A percentile compares a stretch with the other conserved stretches of the same genome.
Evolutionary conservation across 352 stramenopile genomes (phyloP).

Genomic region (Thraustotheca clavata): DNA sequence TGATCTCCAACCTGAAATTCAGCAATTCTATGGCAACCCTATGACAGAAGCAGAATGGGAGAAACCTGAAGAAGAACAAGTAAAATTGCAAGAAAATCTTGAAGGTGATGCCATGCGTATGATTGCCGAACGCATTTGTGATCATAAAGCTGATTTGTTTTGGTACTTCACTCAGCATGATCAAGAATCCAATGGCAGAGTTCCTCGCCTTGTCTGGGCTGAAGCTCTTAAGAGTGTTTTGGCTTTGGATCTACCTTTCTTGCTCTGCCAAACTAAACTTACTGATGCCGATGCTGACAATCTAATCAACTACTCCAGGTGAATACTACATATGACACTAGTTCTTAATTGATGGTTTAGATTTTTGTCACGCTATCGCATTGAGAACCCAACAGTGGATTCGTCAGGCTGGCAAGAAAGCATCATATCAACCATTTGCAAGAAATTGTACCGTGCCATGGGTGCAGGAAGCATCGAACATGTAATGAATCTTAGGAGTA

Average conservation of each 20-base stretch:
- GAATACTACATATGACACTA: neutral
- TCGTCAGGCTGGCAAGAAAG: conserved; percentile 84
- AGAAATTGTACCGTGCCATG: conserved; percentile 88
- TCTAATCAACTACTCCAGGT: conserved; percentile 88
- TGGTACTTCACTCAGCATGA: conserved; percentile 93
- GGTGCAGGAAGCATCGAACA: conserved; percentile 82
- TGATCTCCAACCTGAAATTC: conserved; percentile 88
- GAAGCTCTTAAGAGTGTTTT: conserved; percentile 88
- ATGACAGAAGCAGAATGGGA: conserved; percentile 78
- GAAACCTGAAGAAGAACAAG: conserved; percentile 38
- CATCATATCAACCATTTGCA: conserved; percentile 88
- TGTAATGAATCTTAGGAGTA: neutral
- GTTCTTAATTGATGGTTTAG: neutral
- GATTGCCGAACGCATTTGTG: conserved; percentile 90
- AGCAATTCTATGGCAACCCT: conserved; percentile 90
- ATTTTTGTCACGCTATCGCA: conserved; percentile 86
- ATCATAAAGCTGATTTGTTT: conserved; percentile 87
- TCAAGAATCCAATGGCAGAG: conserved; percentile 77
- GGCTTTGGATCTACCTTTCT: conserved; percentile 85
- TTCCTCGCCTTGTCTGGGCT: conserved; percentile 84
- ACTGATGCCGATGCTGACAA: conserved; percentile 74
- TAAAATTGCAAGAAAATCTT: conserved; percentile 66
- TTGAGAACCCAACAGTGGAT: conserved; percentile 83
- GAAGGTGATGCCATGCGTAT: conserved; percentile 88
- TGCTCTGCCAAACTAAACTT: conserved; percentile 85